Conservation (phyloP, 352 stramenopile species). For the Phytophthora europaea region DNA sequence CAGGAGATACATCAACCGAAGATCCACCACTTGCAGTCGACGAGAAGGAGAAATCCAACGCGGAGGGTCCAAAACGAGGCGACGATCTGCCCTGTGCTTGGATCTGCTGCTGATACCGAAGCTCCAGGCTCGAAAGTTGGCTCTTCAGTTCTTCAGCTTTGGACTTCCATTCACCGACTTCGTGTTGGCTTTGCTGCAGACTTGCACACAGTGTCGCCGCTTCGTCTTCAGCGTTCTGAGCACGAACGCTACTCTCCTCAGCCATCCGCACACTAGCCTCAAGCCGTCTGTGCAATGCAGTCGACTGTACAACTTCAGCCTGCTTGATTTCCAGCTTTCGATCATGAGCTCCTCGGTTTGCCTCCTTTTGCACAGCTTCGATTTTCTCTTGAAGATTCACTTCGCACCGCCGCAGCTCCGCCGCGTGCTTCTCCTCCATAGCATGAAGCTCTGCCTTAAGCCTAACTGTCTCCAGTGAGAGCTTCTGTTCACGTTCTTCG, state of each 20-base stretch:
- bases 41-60: conserved; percentile 42
- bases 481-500: conserved; percentile 33
- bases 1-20: conserved; percentile 28
- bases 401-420: conserved; percentile 49
- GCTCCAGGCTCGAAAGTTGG: conserved; percentile 23
- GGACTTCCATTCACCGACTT: conserved; percentile 32
- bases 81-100: conserved; percentile 18
- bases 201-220: conserved; percentile 9
- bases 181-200: conserved; percentile 15
- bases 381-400: conserved; percentile 57
- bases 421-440: conserved; percentile 59
- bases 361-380: conserved; percentile 57
- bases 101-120: conserved; percentile 20
- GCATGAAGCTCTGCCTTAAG: conserved; percentile 57
- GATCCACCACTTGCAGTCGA: conserved; percentile 37
- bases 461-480: conserved; percentile 39
- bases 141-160: conserved; percentile 30
- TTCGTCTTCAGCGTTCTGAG: conserved; percentile 38
- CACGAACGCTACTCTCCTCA: conserved; percentile 18
- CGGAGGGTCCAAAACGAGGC: conserved; percentile 19
- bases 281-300: conserved; percentile 33
- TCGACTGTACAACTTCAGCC: conserved; percentile 24
- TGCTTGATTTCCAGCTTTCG: conserved; percentile 61
- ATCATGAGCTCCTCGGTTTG: conserved; percentile 60
- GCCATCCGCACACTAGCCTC: conserved; percentile 32